phyloP scores from a whole-genome alignment of 805 yeast genomes.

The Scheffersomyces stipitis region DNA sequence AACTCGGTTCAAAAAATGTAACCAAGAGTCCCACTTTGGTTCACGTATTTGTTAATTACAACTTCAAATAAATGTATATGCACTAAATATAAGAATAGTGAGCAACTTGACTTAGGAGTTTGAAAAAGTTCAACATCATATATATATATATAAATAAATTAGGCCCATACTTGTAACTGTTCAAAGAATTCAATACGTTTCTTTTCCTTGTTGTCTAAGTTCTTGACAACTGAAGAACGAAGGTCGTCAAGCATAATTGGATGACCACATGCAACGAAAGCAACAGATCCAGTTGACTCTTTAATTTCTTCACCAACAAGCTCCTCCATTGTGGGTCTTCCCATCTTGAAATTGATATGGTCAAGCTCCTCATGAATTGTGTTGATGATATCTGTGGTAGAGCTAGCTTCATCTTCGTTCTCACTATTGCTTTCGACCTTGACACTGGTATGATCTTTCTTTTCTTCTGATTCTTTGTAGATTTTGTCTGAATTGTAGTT shows the following conservation, averaged over 20 bases:
- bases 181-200: slow-evolving; percentile 69
- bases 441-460: neutral
- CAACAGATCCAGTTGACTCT: slow-evolving; percentile 40
- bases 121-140: too few relatives aligned
- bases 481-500: slow-evolving; percentile 14
- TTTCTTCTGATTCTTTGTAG: neutral
- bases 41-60: too few relatives aligned
- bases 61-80: too few relatives aligned
- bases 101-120: too few relatives aligned
- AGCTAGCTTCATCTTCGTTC: slow-evolving; percentile 28
- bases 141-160: too few relatives aligned
- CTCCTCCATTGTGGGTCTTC: slow-evolving; percentile 45
- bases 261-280: slow-evolving; percentile 63
- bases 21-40: too few relatives aligned
- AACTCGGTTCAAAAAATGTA: too few relatives aligned
- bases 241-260: slow-evolving; percentile 54
- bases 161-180: slow-evolving; percentile 71
- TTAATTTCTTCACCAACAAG: slow-evolving; percentile 37
- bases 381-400: slow-evolving; percentile 27
- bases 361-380: slow-evolving; percentile 19
- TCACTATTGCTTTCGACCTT: slow-evolving; percentile 16
- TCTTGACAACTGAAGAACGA: slow-evolving; percentile 45
- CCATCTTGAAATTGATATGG: slow-evolving; percentile 10
- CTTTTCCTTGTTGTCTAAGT: slow-evolving; percentile 33
- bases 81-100: too few relatives aligned